Evolutionary conservation across 192 early-diverging fungal species (phyloP).

Genomic region (Chytriomyces sp.): DNA sequence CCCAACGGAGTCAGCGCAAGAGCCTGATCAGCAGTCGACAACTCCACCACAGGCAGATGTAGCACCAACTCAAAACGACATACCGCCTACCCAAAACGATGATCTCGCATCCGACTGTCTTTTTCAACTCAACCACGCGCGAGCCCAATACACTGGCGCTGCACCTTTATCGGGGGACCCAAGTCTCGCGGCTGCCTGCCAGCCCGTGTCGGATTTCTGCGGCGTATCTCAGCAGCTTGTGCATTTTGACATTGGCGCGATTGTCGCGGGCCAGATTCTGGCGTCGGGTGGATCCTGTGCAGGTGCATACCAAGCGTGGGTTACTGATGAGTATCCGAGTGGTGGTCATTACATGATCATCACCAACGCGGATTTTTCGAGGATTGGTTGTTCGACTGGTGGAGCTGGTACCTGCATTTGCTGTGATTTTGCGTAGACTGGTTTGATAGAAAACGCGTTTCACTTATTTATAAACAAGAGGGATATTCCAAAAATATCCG

Average conservation of each 20-base stretch:
- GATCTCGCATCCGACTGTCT: slow-evolving; percentile 1
- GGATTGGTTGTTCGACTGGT: neutral
- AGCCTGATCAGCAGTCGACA: neutral
- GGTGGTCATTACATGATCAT: neutral
- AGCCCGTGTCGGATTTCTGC: neutral
- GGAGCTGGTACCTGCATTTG: neutral
- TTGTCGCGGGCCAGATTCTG: neutral
- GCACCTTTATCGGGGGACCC: neutral
- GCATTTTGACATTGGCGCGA: neutral
- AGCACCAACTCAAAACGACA: neutral
- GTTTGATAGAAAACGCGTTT: neutral
- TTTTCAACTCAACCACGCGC: neutral
- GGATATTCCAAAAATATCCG: neutral
- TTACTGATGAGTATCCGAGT: neutral
- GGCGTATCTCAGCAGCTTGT: neutral
- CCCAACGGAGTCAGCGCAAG: neutral
- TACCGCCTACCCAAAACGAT: neutral
- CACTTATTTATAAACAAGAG: neutral
- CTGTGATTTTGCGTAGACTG: neutral
- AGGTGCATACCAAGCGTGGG: neutral
- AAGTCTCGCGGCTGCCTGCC: neutral
- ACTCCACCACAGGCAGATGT: neutral
- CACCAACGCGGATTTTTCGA: neutral
- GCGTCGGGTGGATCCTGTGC: neutral
- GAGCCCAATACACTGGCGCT: neutral